Base-by-base conservation (phyloP, 1,284 basidiomycete genomes). In the Apiotrichum laibachii region DNA sequence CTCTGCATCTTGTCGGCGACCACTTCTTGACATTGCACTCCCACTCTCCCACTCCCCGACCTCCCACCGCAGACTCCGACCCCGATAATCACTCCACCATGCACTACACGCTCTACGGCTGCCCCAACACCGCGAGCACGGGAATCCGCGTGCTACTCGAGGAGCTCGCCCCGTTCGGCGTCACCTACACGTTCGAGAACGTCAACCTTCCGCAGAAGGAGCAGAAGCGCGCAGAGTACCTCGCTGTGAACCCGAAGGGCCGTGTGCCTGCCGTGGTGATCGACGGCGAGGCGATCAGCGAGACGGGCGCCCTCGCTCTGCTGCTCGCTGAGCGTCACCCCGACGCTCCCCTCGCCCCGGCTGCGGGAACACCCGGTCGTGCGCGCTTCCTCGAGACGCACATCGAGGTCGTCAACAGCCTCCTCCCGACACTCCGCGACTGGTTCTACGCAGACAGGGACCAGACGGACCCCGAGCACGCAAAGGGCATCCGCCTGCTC, bases 381-480 rank as follows among this genome's bases (percentile, higher is more conserved):
- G 56, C 60, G 0, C 42, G 52, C 13, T 67, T 59, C 46, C 45
- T 67, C 49, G 66, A 67, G 53, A 63, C 58, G 18, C 59, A 63
- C 50, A 22, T 60, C 13, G 66, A 49, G 46, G 55, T 69, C 46
- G 59, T 63, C 55, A 67, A 67, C 56, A 37, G 53, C 34, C 53
- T 67, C 26, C 59, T 63, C 13, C 67, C 67, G 2, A 56, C 64
- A 7, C 57, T 69, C 42, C 57, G 67, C 22, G 67, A 69, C 56
- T 66, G 62, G 64, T 56, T 69, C 48, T 69, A 69, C 56, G 67
- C 67, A 11, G 57, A 55, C 31, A 63, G 54, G 40, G 60, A 57
- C 40, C 46, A 55, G 53, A 53, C 47, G 13, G 45, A 52, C 21
- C n/a, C 18, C 13, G 15, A 31, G 18, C 33, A 40, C 54, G 56